These are phyloP conservation scores for Aspergillus sclerotiicarbonarius DNA, from an alignment of 495 filamentous ascomycete species.

Conservation along the genomic window DNA sequence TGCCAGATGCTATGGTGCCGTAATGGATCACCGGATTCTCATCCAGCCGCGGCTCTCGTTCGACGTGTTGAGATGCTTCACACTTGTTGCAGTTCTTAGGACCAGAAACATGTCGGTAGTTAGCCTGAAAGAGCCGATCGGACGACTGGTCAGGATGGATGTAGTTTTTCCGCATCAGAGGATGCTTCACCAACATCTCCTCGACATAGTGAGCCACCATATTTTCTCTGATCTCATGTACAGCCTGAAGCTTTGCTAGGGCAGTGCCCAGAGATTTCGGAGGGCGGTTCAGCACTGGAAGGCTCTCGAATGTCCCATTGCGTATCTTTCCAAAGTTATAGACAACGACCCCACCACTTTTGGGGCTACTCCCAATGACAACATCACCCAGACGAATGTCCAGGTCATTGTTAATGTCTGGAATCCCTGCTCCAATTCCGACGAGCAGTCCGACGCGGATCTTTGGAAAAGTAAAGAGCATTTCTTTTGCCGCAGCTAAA, in stretches of 20 bases:
- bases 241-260: neutral
- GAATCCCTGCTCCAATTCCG: conserved; percentile 5
- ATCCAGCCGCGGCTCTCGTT: conserved; percentile 17
- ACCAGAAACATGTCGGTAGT: conserved; percentile 25
- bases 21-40: conserved; percentile 19
- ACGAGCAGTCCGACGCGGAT: conserved; percentile 7
- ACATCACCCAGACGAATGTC: conserved; percentile 10
- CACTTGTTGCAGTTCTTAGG: conserved; percentile 19
- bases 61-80: conserved; percentile 14
- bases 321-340: conserved; percentile 6
- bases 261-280: neutral
- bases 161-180: neutral
- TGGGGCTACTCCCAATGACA: neutral
- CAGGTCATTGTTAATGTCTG: neutral
- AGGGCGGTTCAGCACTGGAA: neutral
- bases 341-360: neutral
- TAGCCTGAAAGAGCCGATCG: conserved; percentile 28
- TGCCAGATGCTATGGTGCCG: conserved; percentile 23
- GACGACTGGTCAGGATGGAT: neutral
- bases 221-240: neutral
- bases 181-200: neutral
- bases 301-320: neutral
- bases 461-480: conserved; percentile 3
- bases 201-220: neutral
- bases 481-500: neutral